Evolutionary conservation across 495 filamentous ascomycete species (phyloP).

Genomic region (Platismatia glauca): DNA sequence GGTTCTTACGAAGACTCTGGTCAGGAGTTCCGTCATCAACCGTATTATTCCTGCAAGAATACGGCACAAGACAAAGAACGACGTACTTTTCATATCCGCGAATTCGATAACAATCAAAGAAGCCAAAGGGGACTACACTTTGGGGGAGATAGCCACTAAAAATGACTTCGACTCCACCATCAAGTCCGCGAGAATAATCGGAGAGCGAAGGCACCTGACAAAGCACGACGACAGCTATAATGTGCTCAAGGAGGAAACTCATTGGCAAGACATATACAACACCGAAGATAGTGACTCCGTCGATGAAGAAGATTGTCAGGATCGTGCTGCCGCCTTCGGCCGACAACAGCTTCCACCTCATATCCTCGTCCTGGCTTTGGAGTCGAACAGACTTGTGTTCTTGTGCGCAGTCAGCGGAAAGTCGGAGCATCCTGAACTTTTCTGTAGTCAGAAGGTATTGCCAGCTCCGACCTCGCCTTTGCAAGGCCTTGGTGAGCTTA

Average conservation of each 20-base stretch:
- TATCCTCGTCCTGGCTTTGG: conserved; percentile 62
- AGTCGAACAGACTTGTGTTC: conserved; percentile 60
- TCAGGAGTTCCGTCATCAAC: conserved; percentile 66
- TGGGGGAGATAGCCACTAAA: conserved; percentile 63
- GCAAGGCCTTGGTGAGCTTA: conserved; percentile 60
- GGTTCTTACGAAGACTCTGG: conserved; percentile 65
- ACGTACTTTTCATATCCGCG: conserved; percentile 86
- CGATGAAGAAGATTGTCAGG: neutral
- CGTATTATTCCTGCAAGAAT: conserved; percentile 75
- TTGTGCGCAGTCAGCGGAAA: conserved; percentile 47
- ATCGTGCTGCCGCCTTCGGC: neutral
- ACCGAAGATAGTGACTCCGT: neutral
- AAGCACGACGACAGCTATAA: conserved; percentile 10
- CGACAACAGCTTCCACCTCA: conserved; percentile 55
- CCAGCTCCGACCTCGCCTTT: conserved; percentile 46
- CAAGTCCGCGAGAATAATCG: conserved; percentile 33
- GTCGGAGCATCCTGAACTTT: conserved; percentile 45
- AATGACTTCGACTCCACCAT: conserved; percentile 61
- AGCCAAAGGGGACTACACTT: conserved; percentile 50
- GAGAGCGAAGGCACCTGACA: conserved; percentile 29
- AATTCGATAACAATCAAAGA: conserved; percentile 55
- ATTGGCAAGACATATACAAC: no score
- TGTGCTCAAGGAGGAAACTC: neutral
- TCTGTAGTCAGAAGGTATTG: conserved; percentile 48
- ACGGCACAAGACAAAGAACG: conserved; percentile 57